Evolutionary conservation across 345 rosid species (phyloP).

Genomic region (Ailanthus altissimus): DNA sequence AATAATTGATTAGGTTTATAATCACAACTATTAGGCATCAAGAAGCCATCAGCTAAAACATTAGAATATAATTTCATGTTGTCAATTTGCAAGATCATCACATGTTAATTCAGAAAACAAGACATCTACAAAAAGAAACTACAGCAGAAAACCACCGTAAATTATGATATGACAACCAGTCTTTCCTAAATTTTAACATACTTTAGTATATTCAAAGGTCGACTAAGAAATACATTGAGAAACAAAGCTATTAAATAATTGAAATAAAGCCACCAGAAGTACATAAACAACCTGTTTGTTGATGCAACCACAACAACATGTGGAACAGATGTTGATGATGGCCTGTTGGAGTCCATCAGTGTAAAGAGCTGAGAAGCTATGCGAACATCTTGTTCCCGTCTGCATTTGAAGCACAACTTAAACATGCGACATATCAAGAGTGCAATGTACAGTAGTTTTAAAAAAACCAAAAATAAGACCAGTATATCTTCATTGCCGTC

Average conservation of each 20-base stretch:
- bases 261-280: slow-evolving; percentile 13
- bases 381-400: slow-evolving; percentile 78
- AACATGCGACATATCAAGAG: background rate
- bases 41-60: background rate
- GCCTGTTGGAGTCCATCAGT: slow-evolving; percentile 78
- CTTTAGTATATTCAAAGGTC: background rate
- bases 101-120: background rate
- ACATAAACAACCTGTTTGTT: slow-evolving; percentile 69
- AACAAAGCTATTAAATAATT: background rate
- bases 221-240: background rate
- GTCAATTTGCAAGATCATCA: background rate
- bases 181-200: background rate
- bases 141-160: background rate
- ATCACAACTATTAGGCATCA: background rate
- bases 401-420: slow-evolving; percentile 41
- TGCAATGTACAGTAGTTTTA: background rate
- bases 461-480: background rate
- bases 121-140: background rate
- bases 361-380: slow-evolving; percentile 70
- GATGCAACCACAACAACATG: slow-evolving; percentile 82
- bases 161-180: background rate
- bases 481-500: background rate
- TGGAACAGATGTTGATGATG: slow-evolving; percentile 41
- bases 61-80: background rate
- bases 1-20: background rate